Conservation (phyloP, 2,329 filamentous ascomycete species). For the Coniella lustricola region DNA sequence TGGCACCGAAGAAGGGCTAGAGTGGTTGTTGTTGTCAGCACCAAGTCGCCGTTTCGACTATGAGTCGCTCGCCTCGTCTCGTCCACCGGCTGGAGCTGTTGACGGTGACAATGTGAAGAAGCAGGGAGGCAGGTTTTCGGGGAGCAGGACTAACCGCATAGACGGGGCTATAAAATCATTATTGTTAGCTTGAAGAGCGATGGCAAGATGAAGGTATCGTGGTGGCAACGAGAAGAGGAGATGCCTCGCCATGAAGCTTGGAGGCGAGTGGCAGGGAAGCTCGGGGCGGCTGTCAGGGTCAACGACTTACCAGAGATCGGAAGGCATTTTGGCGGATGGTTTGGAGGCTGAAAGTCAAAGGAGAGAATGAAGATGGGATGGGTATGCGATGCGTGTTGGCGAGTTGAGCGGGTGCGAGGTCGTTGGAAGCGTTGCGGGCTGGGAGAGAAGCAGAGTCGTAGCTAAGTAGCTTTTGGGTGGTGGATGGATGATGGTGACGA, state of each 20-base stretch:
- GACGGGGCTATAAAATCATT: slow-evolving; percentile 63
- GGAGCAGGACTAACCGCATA: slow-evolving; percentile 80
- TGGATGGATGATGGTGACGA: slow-evolving; percentile 14
- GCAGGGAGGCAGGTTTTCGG: slow-evolving; percentile 12
- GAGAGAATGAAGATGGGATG: slow-evolving; percentile 9
- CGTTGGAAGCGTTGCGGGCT: slow-evolving; percentile 8
- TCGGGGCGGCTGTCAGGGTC: slow-evolving; percentile 24
- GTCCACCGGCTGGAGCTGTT: slow-evolving; percentile 22
- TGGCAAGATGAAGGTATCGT: slow-evolving; percentile 13
- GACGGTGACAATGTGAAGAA: slow-evolving; percentile 15
- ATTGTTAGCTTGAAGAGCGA: slow-evolving; percentile 38
- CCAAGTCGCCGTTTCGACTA: slow-evolving; percentile 9
- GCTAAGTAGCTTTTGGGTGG: slow-evolving; percentile 16
- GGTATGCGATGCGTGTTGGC: slow-evolving; percentile 11
- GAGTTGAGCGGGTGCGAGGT: slow-evolving; percentile 1
- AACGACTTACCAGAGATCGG: slow-evolving; percentile 72
- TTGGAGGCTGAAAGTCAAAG: slow-evolving; percentile 17
- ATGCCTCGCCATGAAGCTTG: slow-evolving; percentile 22
- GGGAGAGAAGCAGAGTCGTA: neutral
- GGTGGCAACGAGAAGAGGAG: slow-evolving; percentile 18
- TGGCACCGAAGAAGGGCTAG: slow-evolving; percentile 87
- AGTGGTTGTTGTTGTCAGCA: slow-evolving; percentile 27
- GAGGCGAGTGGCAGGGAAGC: slow-evolving; percentile 15
- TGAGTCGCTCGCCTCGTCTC: slow-evolving; percentile 11
- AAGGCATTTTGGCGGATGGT: slow-evolving; percentile 56